Evolutionary conservation across 805 yeast genomes (phyloP), one percentile per base, ranked within the genome.

Genomic region (Monosporozyma siamensis): DNA sequence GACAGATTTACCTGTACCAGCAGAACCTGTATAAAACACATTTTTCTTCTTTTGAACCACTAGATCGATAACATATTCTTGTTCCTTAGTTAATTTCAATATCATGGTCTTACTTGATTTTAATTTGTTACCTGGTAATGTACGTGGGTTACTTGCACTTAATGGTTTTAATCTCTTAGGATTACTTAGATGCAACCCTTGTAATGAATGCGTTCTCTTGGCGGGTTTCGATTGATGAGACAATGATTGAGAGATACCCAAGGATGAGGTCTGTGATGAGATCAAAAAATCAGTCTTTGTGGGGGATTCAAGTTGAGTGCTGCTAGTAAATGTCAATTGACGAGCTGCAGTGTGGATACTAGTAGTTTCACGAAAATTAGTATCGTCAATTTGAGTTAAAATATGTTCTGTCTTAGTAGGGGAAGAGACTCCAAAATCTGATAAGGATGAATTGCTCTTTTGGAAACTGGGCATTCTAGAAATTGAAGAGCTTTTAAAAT

Each of bases 1-100:
- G 17, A 78, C 78, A 2, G 94, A 82, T 58, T 84, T 84, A 65
- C 95, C 95, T 1, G 95, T 84, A 63, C 95, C 95, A 0, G 94
- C 94, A 47, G 84, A 75, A 43, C 95, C 95, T 0, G 94, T 83
- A 53, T 78, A 83, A 50, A 84, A 84, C 1, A 84, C 69, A 48
- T 74, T 82, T 35, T 65, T 53, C 2, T 72, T 68, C 18, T 71
- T 70, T 12, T 68, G 61, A 6, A 81, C 68, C 7, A 79, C 78
- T 10, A 71, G 56, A 18, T 72, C 66, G 6, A 82, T 49, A 6
- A 84, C 78, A 20, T 54, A 53, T 42, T 63, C 58, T 59, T 78
- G 85, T 57, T 78, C 83, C 6, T 54, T 56, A 14, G 71, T 63
- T 6, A 68, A 53, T 4, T 50, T 42, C n/a, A 52, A 27, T 5